Percentiles rank a stretch among this genome's conserved stretches.
phyloP scores from a whole-genome alignment of 2,329 filamentous ascomycete species.

The Xylariaceae sp. region DNA sequence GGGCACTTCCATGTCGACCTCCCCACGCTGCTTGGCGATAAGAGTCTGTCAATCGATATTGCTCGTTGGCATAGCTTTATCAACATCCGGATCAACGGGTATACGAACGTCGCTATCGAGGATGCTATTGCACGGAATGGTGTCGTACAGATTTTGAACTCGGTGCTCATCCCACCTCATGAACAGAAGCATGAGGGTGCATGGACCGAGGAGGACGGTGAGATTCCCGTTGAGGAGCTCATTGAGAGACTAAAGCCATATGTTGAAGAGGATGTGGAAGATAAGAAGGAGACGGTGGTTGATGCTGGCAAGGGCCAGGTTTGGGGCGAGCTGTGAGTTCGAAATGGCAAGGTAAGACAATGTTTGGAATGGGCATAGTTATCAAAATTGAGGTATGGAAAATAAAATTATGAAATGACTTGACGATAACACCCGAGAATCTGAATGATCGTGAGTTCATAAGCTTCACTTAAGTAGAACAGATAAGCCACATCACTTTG shows the following conservation, averaged over 20 bases:
- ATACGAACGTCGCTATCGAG: constrained; percentile 66
- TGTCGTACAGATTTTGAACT: constrained; percentile 78
- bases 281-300: neutral
- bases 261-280: constrained; percentile 43
- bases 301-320: constrained; percentile 13
- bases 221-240: constrained; percentile 37
- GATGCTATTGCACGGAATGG: constrained; percentile 81
- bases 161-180: constrained; percentile 79
- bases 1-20: constrained; percentile 73
- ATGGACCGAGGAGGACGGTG: constrained; percentile 63
- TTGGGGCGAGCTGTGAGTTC: constrained; percentile 35
- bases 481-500: no score
- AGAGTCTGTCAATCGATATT: constrained; percentile 74
- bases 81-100: constrained; percentile 77
- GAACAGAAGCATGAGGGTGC: constrained; percentile 49
- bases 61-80: constrained; percentile 71
- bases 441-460: no score
- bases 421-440: no score
- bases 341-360: no score
- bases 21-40: constrained; percentile 72
- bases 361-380: no score
- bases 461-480: no score
- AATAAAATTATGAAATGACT: no score
- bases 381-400: no score
- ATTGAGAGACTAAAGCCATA: constrained; percentile 43